Base-by-base conservation (phyloP, 768 basidiomycete species). In the Calocybe indica region DNA sequence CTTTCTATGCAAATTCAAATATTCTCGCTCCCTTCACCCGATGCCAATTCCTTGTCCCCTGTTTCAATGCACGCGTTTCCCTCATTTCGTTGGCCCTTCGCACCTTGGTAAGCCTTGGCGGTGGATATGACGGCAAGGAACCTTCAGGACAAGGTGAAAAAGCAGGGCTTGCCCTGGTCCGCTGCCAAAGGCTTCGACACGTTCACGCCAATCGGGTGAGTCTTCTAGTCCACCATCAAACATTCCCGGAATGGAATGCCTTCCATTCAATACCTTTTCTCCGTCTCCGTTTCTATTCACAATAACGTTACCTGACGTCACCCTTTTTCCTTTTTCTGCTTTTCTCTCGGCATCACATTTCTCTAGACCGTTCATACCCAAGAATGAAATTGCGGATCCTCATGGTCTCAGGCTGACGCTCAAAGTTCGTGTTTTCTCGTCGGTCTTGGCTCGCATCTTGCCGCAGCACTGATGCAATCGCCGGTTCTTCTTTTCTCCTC, bases 81-180 rank as follows among this genome's bases (percentile, higher is more conserved):
- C 13, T n/a, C 28, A 30, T 32, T 12, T 43, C 29, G 31, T 31
- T 14, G 40, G 40, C 40, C 15, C 22, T 43, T 6, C 13, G 10
- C 47, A 45, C 48, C 40, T 33, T 42, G 31, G 42, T 46, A 54
- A 96, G 93, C 92, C 41, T 71, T 98, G 52, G 92, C 92, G 3
- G 87, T 97, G 46, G 95, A 98, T 61, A 88, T 97, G 85, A 98
- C 96, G 1, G 96, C 87, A 6, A 80, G 96, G 10, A 98, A 98
- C 68, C 69, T 97, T 60, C 96, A 99, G 64, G 88, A 96, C 47
- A 82, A 82, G 41, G 90, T 90, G 42, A 95, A 95, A 71, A 88
- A 86, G 59, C 84, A 82, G 43, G 92, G 96, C 7, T 75, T 98
- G n/a, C 96, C 96, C 1, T 99, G 96, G 96, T 83, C 85, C n/a